Conservation (phyloP, 139 green algal species). For the Chlorella sp. region DNA sequence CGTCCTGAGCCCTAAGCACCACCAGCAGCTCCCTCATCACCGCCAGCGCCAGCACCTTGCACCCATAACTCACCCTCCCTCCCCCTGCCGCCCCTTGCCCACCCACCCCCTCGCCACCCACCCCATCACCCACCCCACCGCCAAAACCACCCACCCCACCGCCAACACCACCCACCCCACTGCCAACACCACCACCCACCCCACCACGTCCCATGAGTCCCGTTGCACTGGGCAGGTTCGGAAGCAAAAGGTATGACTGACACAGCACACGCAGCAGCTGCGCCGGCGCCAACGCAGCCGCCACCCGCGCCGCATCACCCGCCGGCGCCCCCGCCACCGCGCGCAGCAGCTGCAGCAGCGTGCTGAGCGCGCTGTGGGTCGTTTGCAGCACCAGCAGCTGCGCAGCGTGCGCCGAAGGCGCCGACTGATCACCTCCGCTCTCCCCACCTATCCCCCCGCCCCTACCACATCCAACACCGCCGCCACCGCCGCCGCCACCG, state of each 20-base stretch:
- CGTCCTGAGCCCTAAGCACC: constrained; percentile 1
- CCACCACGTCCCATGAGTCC: background rate
- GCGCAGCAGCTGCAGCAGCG: constrained; percentile 12
- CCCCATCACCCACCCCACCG: no score
- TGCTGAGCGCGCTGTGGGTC: constrained; percentile 8
- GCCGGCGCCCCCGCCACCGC: background rate
- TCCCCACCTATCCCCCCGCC: no score
- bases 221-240: background rate
- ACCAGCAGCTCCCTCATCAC: constrained; percentile 17
- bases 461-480: no score
- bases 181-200: background rate
- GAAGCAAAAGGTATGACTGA: no score
- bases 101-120: no score
- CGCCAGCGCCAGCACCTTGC: constrained; percentile 20
- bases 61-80: constrained; percentile 20
- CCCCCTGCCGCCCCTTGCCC: background rate
- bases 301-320: background rate
- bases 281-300: background rate
- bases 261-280: no score
- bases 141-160: no score
- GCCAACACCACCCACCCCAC: no score
- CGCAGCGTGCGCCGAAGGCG: no score
- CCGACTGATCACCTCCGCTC: no score
- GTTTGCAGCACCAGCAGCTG: constrained; percentile 2
- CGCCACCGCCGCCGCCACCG: no score